These are phyloP conservation scores for Corchorus olitorius DNA, from an alignment of 345 rosid species.

Conservation along the genomic window DNA sequence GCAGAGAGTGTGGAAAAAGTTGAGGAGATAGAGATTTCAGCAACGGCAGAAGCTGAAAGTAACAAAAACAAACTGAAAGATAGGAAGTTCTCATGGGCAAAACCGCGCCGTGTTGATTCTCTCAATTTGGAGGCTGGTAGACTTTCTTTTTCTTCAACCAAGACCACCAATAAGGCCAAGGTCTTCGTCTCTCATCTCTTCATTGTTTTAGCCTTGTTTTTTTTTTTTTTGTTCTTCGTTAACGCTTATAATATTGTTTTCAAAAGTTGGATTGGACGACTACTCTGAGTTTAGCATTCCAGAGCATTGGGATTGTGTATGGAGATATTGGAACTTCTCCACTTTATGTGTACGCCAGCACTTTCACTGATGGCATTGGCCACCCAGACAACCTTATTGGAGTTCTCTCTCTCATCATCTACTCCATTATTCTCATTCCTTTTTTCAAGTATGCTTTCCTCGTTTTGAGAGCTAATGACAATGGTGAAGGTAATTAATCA, in stretches of 20 bases:
- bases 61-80: slow-evolving; percentile 30
- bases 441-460: slow-evolving; percentile 66
- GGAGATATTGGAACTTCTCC: slow-evolving; percentile 91
- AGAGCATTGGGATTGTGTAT: slow-evolving; percentile 68
- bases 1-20: slow-evolving; percentile 5
- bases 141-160: slow-evolving; percentile 30
- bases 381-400: slow-evolving; percentile 56
- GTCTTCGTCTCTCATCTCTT: slow-evolving; percentile 4
- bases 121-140: slow-evolving; percentile 71
- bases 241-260: too few species aligned
- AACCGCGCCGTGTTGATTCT: slow-evolving; percentile 66
- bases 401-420: slow-evolving; percentile 72
- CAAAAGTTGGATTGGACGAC: slow-evolving; percentile 46
- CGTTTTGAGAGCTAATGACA: slow-evolving; percentile 75
- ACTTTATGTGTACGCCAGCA: slow-evolving; percentile 60
- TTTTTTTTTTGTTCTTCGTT: too few species aligned
- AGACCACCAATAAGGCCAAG: slow-evolving; percentile 26
- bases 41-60: slow-evolving; percentile 16
- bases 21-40: slow-evolving; percentile 13
- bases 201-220: too few species aligned
- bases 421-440: slow-evolving; percentile 55
- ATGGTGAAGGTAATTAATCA: slow-evolving; percentile 62
- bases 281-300: slow-evolving; percentile 69
- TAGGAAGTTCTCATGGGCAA: slow-evolving; percentile 70
- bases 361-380: slow-evolving; percentile 50